Base-by-base conservation (phyloP, 352 stramenopile species). In the Globisporangium solare region DNA sequence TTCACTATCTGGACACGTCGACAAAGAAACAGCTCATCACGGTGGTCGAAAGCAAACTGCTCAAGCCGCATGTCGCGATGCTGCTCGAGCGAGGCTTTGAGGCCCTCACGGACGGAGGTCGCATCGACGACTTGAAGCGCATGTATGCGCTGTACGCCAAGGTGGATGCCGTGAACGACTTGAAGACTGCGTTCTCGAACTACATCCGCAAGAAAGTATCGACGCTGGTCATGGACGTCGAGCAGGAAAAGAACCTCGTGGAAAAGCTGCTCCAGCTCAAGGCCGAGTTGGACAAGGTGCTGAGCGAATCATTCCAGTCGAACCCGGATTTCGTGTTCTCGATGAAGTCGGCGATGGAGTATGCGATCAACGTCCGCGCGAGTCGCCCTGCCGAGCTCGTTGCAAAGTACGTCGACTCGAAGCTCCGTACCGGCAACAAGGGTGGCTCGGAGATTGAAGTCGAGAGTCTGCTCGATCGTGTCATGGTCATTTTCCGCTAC, bases 401-500 rank as follows among this genome's bases (percentile, higher is more conserved):
- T 22, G 92, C 92, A 0, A 97, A 97, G 63, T 98, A 86, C 60
- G 74, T 98, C 12, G 92, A 98, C 60, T 66, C 70, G 8, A 94
- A 96, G 65, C 66, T 98, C 46, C 86, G 88, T 43, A 88, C 77
- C 3, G 83, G 82, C 15, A 92, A 92, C 63, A 95, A 94, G 56
- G 81, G 83, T 32, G 86, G 76, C 10, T 89, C 78, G 8, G 89
- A 97, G 60, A 76, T 74, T 13, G 89, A 98, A 56, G 77, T 97
- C 3, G 92, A 98, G 60, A 73, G 54, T 27, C 63, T 96, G 12
- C 61, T 98, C 47, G 90, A 97, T 42, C 82, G 92, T 37, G 86
- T 98, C 40, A 98, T 99, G 73, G 74, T 97, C 12, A 87, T 99
- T 47, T 99, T 99, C 63, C 79, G 85, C 12, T 97, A 98, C 71